A percentile compares a stretch with the other conserved stretches of the same genome.
These are phyloP conservation scores for Stemphylium vesicarium DNA, from an alignment of 2,329 filamentous ascomycete genomes.

Conservation along the genomic window DNA sequence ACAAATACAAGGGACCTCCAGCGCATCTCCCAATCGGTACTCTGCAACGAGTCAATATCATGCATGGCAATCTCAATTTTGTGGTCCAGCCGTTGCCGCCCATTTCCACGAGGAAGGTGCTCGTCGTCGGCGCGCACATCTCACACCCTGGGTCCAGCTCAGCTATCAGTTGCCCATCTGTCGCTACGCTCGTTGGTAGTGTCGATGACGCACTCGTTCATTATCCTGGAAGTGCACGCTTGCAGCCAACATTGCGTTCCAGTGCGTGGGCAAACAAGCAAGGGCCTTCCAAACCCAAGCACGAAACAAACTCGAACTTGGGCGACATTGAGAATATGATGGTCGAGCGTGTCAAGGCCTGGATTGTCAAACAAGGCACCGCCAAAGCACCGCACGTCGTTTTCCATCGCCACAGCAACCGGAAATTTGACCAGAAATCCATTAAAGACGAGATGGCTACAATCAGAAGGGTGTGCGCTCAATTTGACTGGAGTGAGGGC, in stretches of 20 bases:
- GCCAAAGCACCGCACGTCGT: not conserved
- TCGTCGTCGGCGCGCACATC: slow-evolving; percentile 11
- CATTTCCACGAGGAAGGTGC: not conserved
- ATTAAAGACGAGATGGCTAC: not conserved
- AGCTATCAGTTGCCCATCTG: slow-evolving; percentile 4
- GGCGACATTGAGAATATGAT: slow-evolving; percentile 4
- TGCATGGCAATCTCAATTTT: not conserved
- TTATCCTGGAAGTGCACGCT: not conserved
- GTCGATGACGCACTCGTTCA: not conserved
- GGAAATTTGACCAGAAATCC: not conserved
- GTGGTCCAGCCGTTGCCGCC: not conserved
- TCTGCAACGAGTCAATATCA: not conserved
- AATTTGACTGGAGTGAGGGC: not conserved
- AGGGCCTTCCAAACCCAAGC: not conserved
- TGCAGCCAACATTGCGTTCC: not conserved
- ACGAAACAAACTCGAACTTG: not conserved
- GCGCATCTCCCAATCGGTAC: not conserved
- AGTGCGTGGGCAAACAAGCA: not conserved
- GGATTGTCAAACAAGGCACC: too few species aligned
- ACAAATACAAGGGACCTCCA: not conserved
- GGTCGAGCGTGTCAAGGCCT: not conserved
- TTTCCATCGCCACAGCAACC: slow-evolving; percentile 2
- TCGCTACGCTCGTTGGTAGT: slow-evolving; percentile 8
- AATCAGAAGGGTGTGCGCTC: not conserved
- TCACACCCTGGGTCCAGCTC: slow-evolving; percentile 1